Conservation (phyloP, 352 stramenopile genomes). For the Phytopythium delawarense region DNA sequence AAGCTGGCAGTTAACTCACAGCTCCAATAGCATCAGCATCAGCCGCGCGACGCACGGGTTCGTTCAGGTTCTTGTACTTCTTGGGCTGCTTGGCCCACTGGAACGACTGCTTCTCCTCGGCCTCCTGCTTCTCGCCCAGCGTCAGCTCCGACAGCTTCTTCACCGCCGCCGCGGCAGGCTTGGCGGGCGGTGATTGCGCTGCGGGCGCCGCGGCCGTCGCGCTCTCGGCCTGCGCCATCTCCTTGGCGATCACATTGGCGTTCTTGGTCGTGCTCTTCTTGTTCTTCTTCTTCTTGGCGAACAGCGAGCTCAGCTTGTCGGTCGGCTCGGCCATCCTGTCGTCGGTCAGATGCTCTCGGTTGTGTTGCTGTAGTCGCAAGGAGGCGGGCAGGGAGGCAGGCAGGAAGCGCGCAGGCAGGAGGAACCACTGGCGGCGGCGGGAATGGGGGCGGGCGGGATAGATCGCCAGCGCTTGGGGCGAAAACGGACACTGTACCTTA, state of each 20-base stretch:
- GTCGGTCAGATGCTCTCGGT: not conserved
- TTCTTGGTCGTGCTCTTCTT: slow-evolving; percentile 75
- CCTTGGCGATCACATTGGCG: slow-evolving; percentile 74
- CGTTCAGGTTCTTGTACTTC: slow-evolving; percentile 70
- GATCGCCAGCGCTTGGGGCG: too few relatives aligned
- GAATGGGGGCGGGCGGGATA: not conserved
- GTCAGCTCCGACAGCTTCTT: slow-evolving; percentile 68
- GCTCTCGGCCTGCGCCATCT: slow-evolving; percentile 19
- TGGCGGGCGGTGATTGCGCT: slow-evolving; percentile 15
- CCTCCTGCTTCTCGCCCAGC: slow-evolving; percentile 43
- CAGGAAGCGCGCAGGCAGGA: too few relatives aligned
- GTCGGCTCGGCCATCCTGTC: slow-evolving; percentile 35
- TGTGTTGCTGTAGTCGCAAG: too few relatives aligned
- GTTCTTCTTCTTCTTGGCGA: slow-evolving; percentile 84
- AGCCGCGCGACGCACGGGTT: slow-evolving; percentile 22
- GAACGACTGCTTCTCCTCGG: slow-evolving; percentile 47
- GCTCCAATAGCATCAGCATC: not conserved
- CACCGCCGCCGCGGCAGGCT: slow-evolving; percentile 13
- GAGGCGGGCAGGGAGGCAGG: not conserved
- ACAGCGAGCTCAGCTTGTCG: slow-evolving; percentile 79
- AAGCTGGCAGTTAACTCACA: not conserved
- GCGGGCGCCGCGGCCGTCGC: slow-evolving; percentile 12
- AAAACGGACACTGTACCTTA: too few relatives aligned
- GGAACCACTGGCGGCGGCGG: not conserved
- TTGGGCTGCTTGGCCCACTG: slow-evolving; percentile 85